phyloP scores from a whole-genome alignment of 805 yeast species.

The Teunomyces atbi region DNA sequence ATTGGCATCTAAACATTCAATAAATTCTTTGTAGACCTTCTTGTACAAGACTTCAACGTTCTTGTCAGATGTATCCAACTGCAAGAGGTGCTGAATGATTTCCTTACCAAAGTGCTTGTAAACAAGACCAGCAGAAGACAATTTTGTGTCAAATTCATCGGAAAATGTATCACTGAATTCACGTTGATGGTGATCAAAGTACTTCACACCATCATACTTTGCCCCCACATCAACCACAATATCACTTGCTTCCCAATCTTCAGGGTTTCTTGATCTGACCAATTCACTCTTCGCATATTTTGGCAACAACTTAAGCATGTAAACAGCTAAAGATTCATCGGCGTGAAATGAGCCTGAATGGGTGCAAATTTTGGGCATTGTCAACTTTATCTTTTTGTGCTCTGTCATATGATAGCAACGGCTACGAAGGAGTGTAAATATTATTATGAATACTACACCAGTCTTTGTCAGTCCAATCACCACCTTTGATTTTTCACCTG shows the following conservation, averaged over 20 bases:
- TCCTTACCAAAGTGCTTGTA: constrained; percentile 83
- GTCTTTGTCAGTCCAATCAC: background rate
- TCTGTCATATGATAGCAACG: constrained; percentile 16
- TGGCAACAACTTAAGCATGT: constrained; percentile 72
- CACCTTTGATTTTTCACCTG: background rate
- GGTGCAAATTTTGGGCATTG: constrained; percentile 69
- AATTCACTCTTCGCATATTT: constrained; percentile 63
- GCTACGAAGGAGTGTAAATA: constrained; percentile 6
- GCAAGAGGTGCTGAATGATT: constrained; percentile 55
- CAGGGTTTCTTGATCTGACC: constrained; percentile 81
- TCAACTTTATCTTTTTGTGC: constrained; percentile 17
- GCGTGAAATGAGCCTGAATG: constrained; percentile 96
- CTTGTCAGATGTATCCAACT: constrained; percentile 32
- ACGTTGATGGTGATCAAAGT: constrained; percentile 95
- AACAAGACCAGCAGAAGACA: constrained; percentile 91
- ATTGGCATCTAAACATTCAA: constrained; percentile 92
- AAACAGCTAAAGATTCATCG: constrained; percentile 93
- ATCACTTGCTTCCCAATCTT: constrained; percentile 81
- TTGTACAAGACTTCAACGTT: constrained; percentile 65
- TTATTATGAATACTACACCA: background rate
- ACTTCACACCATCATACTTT: constrained; percentile 79
- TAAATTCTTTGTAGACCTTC: constrained; percentile 79
- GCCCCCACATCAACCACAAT: constrained; percentile 96
- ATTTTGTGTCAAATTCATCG: constrained; percentile 63
- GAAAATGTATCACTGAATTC: constrained; percentile 79